phyloP scores from a whole-genome alignment of 1,139 yeast species.

The Suhomyces anneliseae region DNA sequence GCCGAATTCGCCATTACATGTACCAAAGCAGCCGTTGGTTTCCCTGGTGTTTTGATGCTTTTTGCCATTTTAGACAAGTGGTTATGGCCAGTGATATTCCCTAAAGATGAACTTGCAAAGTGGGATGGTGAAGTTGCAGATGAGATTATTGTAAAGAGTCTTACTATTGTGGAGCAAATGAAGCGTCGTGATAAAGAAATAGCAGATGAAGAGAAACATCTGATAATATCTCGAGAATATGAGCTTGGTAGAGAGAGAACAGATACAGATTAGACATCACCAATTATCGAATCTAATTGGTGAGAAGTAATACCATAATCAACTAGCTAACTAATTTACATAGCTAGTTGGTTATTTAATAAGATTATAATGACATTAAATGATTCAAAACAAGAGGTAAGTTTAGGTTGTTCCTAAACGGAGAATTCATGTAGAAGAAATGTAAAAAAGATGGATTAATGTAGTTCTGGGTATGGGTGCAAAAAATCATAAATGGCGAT shows the following conservation, averaged over 20 bases:
- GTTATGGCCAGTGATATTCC: conserved; percentile 67
- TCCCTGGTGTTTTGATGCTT: conserved; percentile 73
- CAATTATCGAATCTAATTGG: background rate
- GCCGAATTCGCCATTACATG: conserved; percentile 85
- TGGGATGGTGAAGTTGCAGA: conserved; percentile 79
- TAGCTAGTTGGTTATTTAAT: too few species aligned
- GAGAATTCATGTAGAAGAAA: too few species aligned
- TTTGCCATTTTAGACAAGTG: conserved; percentile 64
- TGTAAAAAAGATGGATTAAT: too few species aligned
- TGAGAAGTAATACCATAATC: too few species aligned
- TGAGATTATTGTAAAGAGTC: conserved; percentile 47
- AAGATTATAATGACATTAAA: too few species aligned
- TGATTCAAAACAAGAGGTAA: too few species aligned
- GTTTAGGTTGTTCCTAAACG: too few species aligned
- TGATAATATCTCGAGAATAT: background rate
- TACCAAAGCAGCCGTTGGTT: conserved; percentile 91
- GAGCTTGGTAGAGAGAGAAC: background rate
- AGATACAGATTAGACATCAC: background rate
- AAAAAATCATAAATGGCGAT: too few species aligned
- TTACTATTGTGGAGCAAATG: conserved; percentile 22
- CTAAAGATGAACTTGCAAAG: conserved; percentile 54
- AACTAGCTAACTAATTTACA: too few species aligned
- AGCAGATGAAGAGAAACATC: background rate
- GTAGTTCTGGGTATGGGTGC: too few species aligned
- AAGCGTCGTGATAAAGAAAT: background rate